These are phyloP conservation scores for Podila epigama DNA, from an alignment of 192 early-diverging fungal genomes.

Conservation along the genomic window DNA sequence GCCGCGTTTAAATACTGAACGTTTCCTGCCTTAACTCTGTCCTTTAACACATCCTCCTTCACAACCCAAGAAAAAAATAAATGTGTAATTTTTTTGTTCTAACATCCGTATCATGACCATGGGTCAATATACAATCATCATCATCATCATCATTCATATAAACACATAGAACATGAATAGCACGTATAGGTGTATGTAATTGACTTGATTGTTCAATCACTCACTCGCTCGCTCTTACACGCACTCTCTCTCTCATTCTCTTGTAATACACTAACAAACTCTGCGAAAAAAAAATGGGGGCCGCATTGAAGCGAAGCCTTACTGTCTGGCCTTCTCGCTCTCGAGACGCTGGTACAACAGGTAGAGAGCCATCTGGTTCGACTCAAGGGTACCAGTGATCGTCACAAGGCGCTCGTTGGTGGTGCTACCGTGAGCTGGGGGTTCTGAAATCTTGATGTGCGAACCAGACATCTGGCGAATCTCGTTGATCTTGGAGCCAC, in stretches of 20 bases:
- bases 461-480: constrained; percentile 80
- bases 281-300: too few species aligned
- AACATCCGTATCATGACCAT: too few species aligned
- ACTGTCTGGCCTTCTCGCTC: constrained; percentile 69
- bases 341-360: constrained; percentile 91
- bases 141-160: too few species aligned
- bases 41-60: background rate
- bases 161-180: too few species aligned
- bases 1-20: constrained; percentile 34
- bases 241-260: background rate
- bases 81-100: background rate
- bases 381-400: constrained; percentile 86
- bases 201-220: too few species aligned
- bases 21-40: background rate
- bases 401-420: constrained; percentile 86
- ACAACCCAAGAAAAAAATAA: background rate
- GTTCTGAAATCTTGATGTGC: constrained; percentile 89
- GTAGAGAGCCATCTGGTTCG: constrained; percentile 92
- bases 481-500: constrained; percentile 82
- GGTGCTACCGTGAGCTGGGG: constrained; percentile 57
- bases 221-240: too few species aligned
- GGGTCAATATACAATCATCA: too few species aligned
- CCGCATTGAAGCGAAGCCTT: too few species aligned
- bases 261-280: too few species aligned
- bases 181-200: too few species aligned